Percentiles rank a stretch among this genome's conserved stretches.
These are phyloP conservation scores for Triangularia verruculosa DNA, from an alignment of 2,329 filamentous ascomycete species.

Conservation along the genomic window DNA sequence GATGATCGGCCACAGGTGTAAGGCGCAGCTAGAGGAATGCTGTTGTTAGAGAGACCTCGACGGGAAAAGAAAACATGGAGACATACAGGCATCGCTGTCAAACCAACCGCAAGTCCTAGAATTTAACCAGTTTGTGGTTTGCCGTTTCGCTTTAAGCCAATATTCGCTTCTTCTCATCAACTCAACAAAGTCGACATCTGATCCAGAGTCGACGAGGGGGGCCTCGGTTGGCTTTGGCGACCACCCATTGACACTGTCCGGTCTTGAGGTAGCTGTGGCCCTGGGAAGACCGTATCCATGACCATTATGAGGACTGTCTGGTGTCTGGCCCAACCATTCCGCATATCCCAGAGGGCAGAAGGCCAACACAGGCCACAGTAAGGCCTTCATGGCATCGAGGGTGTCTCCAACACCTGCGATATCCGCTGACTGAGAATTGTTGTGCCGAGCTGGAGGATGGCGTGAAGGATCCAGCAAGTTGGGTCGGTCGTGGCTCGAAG, in stretches of 20 bases:
- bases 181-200: slow-evolving; percentile 18
- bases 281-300: slow-evolving; percentile 7
- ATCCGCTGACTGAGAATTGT: not conserved
- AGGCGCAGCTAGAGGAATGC: slow-evolving; percentile 12
- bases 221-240: slow-evolving; percentile 23
- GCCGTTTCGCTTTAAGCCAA: slow-evolving; percentile 11
- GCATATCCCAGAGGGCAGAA: not conserved
- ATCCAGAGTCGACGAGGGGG: slow-evolving; percentile 9
- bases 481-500: too few relatives aligned
- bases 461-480: not conserved
- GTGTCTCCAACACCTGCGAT: not conserved
- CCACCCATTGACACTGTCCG: slow-evolving; percentile 20
- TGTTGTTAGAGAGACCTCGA: slow-evolving; percentile 4
- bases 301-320: not conserved
- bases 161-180: slow-evolving; percentile 20
- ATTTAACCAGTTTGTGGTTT: slow-evolving; percentile 26
- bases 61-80: not conserved
- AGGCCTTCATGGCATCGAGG: not conserved
- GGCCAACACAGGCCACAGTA: not conserved
- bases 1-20: slow-evolving; percentile 20
- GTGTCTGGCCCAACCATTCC: not conserved
- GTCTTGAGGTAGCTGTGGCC: slow-evolving; percentile 13
- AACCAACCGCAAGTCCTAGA: slow-evolving; percentile 31
- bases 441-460: not conserved
- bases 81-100: slow-evolving; percentile 26